Evolutionary conservation across 345 rosid species (phyloP).

Genomic region (Linum usitatissimum): DNA sequence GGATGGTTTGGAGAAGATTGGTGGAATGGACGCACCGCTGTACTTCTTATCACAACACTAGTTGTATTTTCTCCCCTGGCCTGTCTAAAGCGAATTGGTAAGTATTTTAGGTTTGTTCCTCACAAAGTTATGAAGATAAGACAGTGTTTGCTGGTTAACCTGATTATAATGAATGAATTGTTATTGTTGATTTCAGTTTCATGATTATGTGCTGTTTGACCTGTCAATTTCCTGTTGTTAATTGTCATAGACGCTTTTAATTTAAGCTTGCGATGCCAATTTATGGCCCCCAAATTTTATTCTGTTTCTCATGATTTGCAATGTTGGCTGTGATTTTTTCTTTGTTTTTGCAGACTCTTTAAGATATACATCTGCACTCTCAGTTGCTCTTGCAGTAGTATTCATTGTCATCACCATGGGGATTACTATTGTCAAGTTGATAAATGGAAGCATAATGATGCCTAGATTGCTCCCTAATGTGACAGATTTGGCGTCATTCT

Average conservation of each 20-base stretch:
- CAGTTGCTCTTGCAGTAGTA: constrained; percentile 12
- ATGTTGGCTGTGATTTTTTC: neutral
- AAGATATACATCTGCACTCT: constrained; percentile 13
- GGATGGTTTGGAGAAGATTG: constrained; percentile 79
- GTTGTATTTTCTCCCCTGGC: constrained; percentile 66
- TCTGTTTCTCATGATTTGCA: too few species aligned
- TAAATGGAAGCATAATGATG: constrained; percentile 7
- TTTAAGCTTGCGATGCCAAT: neutral
- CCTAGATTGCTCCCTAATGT: constrained; percentile 13
- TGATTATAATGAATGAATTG: neutral
- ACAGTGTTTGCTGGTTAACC: neutral
- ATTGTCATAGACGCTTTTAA: neutral
- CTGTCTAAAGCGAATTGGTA: constrained; percentile 73
- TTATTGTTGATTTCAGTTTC: too few species aligned
- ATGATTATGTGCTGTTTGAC: too few species aligned
- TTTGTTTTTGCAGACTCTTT: constrained; percentile 8
- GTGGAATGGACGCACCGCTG: constrained; percentile 61
- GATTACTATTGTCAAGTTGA: constrained; percentile 11
- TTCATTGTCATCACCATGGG: constrained; percentile 9
- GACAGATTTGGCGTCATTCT: constrained; percentile 1
- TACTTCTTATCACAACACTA: constrained; percentile 57
- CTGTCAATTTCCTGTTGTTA: too few species aligned
- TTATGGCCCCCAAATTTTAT: neutral
- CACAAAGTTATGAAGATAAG: too few species aligned
- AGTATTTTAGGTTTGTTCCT: constrained; percentile 5